Conservation (phyloP, 1,139 yeast species). For the Yamadazyma epiphylla region DNA sequence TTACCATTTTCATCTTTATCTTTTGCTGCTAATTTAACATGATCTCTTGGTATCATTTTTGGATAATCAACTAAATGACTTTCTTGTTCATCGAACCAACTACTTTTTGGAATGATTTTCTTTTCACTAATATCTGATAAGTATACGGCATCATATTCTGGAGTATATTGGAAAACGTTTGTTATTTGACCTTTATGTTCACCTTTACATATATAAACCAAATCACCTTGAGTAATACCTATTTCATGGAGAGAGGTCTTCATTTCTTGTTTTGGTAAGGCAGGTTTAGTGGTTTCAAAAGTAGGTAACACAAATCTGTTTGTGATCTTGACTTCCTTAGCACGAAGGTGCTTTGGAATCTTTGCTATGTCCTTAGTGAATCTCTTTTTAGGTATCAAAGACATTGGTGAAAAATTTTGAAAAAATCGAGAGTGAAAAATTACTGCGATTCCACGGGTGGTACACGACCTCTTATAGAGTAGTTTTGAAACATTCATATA, state of each 20-base stretch:
- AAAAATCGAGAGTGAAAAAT: background rate
- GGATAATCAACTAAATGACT: constrained; percentile 70
- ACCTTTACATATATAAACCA: constrained; percentile 58
- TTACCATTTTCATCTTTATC: constrained; percentile 61
- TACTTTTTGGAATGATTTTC: constrained; percentile 53
- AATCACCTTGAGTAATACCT: constrained; percentile 41
- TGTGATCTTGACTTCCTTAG: constrained; percentile 20
- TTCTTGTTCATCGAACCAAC: constrained; percentile 72
- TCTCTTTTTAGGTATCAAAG: constrained; percentile 20
- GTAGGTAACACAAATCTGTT: constrained; percentile 34
- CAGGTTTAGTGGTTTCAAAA: constrained; percentile 24
- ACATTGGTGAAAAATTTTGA: constrained; percentile 7
- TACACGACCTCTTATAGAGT: too few species aligned
- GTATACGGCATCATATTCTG: constrained; percentile 30
- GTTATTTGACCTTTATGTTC: constrained; percentile 70
- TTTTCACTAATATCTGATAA: constrained; percentile 35
- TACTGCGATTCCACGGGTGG: too few species aligned
- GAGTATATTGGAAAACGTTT: constrained; percentile 33
- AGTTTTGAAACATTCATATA: too few species aligned
- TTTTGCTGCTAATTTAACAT: constrained; percentile 69
- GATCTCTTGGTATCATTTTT: constrained; percentile 44
- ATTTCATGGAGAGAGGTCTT: constrained; percentile 26
- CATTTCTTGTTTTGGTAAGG: constrained; percentile 23
- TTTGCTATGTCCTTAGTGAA: constrained; percentile 34
- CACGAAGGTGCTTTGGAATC: constrained; percentile 29